Evolutionary conservation across 139 green algal genomes (phyloP), one percentile per base, ranked within the genome.

Genomic region (Chlamydomonas sphaeroides): DNA sequence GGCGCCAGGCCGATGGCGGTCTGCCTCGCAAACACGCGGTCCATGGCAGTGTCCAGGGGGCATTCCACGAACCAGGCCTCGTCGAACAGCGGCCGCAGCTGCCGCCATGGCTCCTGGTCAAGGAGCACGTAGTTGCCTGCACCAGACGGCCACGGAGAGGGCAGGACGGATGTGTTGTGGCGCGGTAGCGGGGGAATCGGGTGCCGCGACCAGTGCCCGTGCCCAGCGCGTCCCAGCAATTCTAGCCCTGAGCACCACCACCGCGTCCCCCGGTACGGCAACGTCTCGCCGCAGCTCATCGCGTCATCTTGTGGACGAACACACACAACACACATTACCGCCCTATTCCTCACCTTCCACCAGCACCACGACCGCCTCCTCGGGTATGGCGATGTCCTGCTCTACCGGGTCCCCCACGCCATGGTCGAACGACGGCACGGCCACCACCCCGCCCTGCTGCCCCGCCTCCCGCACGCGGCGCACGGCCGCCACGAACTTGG

Each of bases 41-140:
- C 51, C 90, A 94, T 94, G 23, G 93, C 91, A 11, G 73, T 26
- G 21, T 97, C 95, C 28, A 97, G 3, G 10, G 79, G 21, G 36
- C 84, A 88, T 62, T 92, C 88, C 35, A 97, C 84, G 84, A 92
- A 98, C 94, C 92, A 97, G 25, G 53, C 82, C 77, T 96, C 94
- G 62, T 96, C 87, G n/a, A 89, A 83, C 65, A 93, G 66, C 10
- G 42, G 3, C 20, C 21, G 23, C 49, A 98, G 79, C 76, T 88
- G 49, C 38, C 71, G 25, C 91, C 92, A 95, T 0, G 91, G 91
- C 33, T 88, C 74, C 42, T 77, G 36, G 69, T 89, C 85, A 35
- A 99, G 88, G 49, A 98, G 88, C 56, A 98, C 42, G 73, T 99
- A 99, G 86, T 98, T 98, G 38, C 96, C 96, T 80, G 98, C n/a